A percentile compares a stretch with the other conserved stretches of the same genome.
These are phyloP conservation scores for Ceratobasidium sp. DNA, from an alignment of 1,284 basidiomycete genomes.

Conservation along the genomic window DNA sequence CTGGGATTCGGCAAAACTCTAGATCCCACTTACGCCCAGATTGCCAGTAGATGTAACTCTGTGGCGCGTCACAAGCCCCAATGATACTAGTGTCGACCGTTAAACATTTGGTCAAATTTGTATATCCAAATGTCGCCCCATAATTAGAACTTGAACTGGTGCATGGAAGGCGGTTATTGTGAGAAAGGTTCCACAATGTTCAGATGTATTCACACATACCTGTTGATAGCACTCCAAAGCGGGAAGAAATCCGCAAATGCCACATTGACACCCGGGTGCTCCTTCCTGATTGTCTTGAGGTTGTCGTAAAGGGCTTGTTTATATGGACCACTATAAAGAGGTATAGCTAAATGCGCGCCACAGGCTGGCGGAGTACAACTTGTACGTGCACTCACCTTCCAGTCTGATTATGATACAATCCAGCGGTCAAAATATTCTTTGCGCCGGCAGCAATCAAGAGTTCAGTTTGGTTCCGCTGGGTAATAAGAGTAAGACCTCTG, in stretches of 20 bases:
- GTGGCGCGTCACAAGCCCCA: conserved; percentile 44
- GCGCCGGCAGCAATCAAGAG: conserved; percentile 42
- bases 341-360: neutral
- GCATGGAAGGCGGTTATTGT: neutral
- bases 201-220: neutral
- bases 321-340: conserved; percentile 37
- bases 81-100: conserved; percentile 44
- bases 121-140: conserved; percentile 41
- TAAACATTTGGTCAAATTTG: conserved; percentile 42
- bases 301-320: conserved; percentile 46
- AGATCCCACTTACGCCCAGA: conserved; percentile 43
- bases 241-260: conserved; percentile 45
- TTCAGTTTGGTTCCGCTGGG: conserved; percentile 44
- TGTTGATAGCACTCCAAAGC: conserved; percentile 44
- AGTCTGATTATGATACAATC: conserved; percentile 45
- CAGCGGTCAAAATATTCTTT: conserved; percentile 44
- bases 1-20: no score
- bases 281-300: conserved; percentile 37
- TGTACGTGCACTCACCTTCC: no score
- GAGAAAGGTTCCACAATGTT: neutral
- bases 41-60: conserved; percentile 46
- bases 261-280: conserved; percentile 41
- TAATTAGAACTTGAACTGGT: conserved; percentile 27
- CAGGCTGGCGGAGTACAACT: neutral
- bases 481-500: neutral